Base-by-base conservation (phyloP, 108 stramenopile species). In the Asterionellopsis glacialis region DNA sequence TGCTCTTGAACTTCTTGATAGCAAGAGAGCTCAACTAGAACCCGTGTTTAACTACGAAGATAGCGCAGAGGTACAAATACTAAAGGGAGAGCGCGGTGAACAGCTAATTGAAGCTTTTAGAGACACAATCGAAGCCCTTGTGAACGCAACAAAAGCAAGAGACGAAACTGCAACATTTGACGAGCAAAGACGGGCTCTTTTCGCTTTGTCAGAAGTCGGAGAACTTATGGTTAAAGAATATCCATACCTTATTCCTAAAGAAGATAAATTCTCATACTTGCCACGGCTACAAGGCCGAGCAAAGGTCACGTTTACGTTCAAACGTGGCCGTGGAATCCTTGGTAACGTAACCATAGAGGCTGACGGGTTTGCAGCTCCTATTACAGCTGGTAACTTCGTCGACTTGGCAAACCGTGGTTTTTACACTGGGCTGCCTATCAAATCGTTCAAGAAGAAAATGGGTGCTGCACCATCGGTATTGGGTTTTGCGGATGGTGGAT, bases 291-390 rank as follows among this genome's bases (percentile, higher is more conserved):
- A 82, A 56, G 91, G 91, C 27, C 56, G 91, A 33, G 81, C 85
- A 22, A 63, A 69, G 9, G 91, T 93, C 21, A 89, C 84, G 6
- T 85, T 93, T 69, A 68, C 76, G 9, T 79, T 93, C 50, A 71
- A 57, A 61, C 57, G 81, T 15, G 53, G 56, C 16, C 65, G 65
- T 18, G 65, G 52, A 9, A 43, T 75, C 42, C 61, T 93, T 33
- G 91, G 91, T 21, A 84, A 93, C 69, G 76, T 89, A 6, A 89
- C 85, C 18, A 89, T 93, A 49, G 59, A 89, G 6, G 91, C 91
- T 1, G 91, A 93, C 63, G 91, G 91, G 25, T 93, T 80, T 55
- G 76, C 74, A 24, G 91, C 91, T 25, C 91, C 91, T 13, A 87
- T 93, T 18, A 85, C 91, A 1, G 87, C 87, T 5, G 91, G 88